These are phyloP conservation scores for Fusarium tanahbumbuense DNA, from an alignment of 2,329 filamentous ascomycete genomes.

Conservation along the genomic window DNA sequence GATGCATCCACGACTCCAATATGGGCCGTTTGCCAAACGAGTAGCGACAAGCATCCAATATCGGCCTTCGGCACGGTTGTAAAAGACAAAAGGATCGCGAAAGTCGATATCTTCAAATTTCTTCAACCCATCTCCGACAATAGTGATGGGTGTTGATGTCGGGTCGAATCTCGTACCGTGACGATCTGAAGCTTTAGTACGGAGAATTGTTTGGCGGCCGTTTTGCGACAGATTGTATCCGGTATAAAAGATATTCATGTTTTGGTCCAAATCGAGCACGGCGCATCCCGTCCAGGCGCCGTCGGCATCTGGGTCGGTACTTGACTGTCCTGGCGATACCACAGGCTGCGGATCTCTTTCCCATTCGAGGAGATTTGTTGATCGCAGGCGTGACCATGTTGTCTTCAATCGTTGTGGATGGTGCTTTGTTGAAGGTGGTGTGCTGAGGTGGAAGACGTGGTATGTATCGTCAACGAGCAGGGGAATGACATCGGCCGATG, in stretches of 20 bases:
- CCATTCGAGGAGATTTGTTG: slow-evolving; percentile 48
- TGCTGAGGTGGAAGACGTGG: slow-evolving; percentile 52
- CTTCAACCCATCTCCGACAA: slow-evolving; percentile 35
- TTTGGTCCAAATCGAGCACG: slow-evolving; percentile 47
- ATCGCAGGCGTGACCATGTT: slow-evolving; percentile 49
- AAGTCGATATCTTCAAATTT: slow-evolving; percentile 52
- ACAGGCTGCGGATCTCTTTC: slow-evolving; percentile 43
- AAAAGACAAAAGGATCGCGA: slow-evolving; percentile 53
- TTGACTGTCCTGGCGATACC: slow-evolving; percentile 39
- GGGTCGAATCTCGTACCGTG: slow-evolving; percentile 47
- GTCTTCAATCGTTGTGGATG: slow-evolving; percentile 50
- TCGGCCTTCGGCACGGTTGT: slow-evolving; percentile 44
- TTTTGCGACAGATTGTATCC: slow-evolving; percentile 49
- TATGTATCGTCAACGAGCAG: slow-evolving; percentile 52
- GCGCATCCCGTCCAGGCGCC: slow-evolving; percentile 53
- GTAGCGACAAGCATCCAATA: slow-evolving; percentile 55
- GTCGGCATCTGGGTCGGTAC: slow-evolving; percentile 46
- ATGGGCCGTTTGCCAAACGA: slow-evolving; percentile 48
- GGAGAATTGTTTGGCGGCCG: slow-evolving; percentile 51
- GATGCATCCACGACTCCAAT: slow-evolving; percentile 53
- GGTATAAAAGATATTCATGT: slow-evolving; percentile 54
- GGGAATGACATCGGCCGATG: slow-evolving; percentile 53
- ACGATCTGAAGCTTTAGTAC: slow-evolving; percentile 41
- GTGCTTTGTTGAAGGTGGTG: slow-evolving; percentile 49
- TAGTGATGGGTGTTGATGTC: slow-evolving; percentile 40